Evolutionary conservation across 345 rosid species (phyloP), one percentile per base, ranked within the genome.

Genomic region (Anastatica hierochuntica): DNA sequence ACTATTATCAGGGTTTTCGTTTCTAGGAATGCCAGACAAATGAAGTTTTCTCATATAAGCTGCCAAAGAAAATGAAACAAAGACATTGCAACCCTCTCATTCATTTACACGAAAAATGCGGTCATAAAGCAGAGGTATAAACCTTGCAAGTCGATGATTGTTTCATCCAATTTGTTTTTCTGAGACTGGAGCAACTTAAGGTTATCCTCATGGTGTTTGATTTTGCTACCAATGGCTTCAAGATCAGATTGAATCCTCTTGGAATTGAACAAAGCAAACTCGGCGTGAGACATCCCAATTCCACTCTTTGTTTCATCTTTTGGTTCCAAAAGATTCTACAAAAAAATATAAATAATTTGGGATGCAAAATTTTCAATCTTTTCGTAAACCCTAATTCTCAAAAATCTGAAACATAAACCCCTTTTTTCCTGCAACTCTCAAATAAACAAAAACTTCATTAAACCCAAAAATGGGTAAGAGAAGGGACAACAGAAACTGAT

Each of bases 221-320:
- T 73, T 68, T 76, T 80, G 66, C 41, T 49, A 50, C 90, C 96
- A 23, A 82, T 55, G 2, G 29, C 18, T 19, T 74, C 79, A 29
- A 82, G 74, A 55, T 82, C 94, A 65, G 86, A 81, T 68, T 88
- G 69, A 72, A 84, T 84, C 67, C 67, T 88, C 77, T 74, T 55
- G 24, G 85, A 67, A 65, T 68, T 64, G 62, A 49, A 60, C 38
- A 79, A 1, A 31, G 72, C 42, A 38, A 60, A 43, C 43, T 72
- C 77, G 1, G 69, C 79, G 10, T 69, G 58, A 45, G 61, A 23
- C 42, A 31, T n/a, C 36, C 84, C 82, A 53, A 76, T 79, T 62
- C 75, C 80, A 42, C 65, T 76, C n/a, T 60, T 72, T 30, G 69
- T 55, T 65, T 46, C 79, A 40, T 44, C 65, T 64, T 34, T 53